Evolutionary conservation across 2,329 filamentous ascomycete species (phyloP).

Genomic region (Trichoderma pleuroti): DNA sequence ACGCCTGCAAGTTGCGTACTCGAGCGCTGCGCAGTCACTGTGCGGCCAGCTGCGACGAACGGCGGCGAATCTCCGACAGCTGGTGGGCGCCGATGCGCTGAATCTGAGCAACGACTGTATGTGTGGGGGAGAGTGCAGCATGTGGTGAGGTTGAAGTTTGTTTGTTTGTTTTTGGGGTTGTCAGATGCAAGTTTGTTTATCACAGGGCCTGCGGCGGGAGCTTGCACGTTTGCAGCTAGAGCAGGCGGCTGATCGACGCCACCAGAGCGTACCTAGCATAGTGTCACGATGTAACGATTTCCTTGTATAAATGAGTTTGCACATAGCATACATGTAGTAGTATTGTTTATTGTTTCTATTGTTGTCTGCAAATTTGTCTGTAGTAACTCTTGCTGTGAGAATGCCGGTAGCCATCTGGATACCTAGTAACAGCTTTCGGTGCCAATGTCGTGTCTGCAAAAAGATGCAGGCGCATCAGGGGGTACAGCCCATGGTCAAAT

Average conservation of each 20-base stretch:
- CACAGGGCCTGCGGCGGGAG: neutral
- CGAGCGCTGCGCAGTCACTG: neutral
- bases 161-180: no score
- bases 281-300: neutral
- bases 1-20: constrained; percentile 3
- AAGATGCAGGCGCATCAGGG: neutral
- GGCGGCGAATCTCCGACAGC: neutral
- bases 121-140: neutral
- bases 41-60: constrained; percentile 6
- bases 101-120: constrained; percentile 6
- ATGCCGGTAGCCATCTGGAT: neutral
- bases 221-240: neutral
- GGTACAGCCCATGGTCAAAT: neutral
- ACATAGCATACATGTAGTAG: neutral
- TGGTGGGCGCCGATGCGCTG: neutral
- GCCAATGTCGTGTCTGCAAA: neutral
- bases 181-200: neutral
- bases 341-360: neutral
- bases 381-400: neutral
- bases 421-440: neutral
- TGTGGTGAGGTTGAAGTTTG: no score
- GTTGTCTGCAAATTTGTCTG: neutral
- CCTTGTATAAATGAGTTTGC: neutral
- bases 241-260: neutral
- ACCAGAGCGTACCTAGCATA: neutral